These are phyloP conservation scores for Suillus plorans DNA, from an alignment of 768 basidiomycete species.

Conservation along the genomic window DNA sequence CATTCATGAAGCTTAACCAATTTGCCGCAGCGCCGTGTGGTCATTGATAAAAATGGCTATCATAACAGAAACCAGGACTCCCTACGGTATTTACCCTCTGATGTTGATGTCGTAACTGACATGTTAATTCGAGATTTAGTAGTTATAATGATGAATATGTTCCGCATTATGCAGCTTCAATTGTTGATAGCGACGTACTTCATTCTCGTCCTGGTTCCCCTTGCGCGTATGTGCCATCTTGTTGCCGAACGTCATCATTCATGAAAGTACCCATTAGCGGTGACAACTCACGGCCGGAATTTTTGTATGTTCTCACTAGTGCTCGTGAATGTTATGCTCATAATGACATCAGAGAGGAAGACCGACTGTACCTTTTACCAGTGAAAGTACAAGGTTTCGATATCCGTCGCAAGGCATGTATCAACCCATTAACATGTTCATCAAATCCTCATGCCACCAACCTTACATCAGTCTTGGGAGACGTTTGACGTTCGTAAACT, in stretches of 20 bases:
- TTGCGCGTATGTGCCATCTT: not conserved
- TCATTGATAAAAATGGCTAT: not conserved
- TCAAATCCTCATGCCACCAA: not conserved
- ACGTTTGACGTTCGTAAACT: constrained; percentile 58
- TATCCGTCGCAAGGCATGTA: constrained; percentile 46
- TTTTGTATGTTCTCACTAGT: not conserved
- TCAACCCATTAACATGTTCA: not conserved
- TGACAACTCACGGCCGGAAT: not conserved
- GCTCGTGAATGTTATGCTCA: constrained; percentile 4
- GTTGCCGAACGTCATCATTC: no score
- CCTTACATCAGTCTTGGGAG: constrained; percentile 39
- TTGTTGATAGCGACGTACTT: not conserved
- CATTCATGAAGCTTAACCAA: not conserved
- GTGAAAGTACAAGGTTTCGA: constrained; percentile 64
- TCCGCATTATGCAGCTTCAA: not conserved
- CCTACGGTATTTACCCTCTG: not conserved
- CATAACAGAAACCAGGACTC: not conserved
- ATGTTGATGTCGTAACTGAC: not conserved
- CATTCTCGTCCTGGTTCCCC: not conserved
- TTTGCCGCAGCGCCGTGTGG: not conserved
- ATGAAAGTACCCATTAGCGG: not conserved
- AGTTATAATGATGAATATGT: not conserved
- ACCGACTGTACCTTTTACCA: constrained; percentile 55
- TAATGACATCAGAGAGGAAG: constrained; percentile 30
- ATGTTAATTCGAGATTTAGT: not conserved